Evolutionary conservation across 129 eudicot genomes (phyloP).

Genomic region (Ambrosia trifida): DNA sequence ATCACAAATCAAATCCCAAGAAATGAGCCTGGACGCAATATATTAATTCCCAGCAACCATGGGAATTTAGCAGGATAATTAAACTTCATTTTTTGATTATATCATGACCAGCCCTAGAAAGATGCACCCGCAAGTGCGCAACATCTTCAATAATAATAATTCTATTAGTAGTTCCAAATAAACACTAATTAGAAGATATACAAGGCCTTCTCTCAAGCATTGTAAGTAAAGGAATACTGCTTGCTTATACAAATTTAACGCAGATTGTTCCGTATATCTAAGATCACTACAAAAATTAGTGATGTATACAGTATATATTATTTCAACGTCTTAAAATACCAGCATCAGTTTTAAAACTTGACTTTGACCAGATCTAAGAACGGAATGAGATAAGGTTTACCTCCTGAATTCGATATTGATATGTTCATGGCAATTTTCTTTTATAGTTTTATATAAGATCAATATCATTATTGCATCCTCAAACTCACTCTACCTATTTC

Average conservation of each 20-base stretch:
- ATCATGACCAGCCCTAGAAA: background rate
- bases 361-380: background rate
- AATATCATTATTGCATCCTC: constrained; percentile 5
- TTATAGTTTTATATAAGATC: background rate
- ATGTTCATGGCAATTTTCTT: background rate
- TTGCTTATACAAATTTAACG: constrained; percentile 5
- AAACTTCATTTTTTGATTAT: background rate
- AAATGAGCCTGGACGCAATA: constrained; percentile 17
- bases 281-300: background rate
- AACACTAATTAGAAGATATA: constrained; percentile 12
- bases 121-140: background rate
- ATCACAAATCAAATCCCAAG: constrained; percentile 18
- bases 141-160: background rate
- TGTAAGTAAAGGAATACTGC: background rate
- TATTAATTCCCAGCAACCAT: constrained; percentile 11
- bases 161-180: background rate
- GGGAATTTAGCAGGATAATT: background rate
- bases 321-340: background rate
- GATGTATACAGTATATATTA: background rate
- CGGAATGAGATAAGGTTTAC: no score
- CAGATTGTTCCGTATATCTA: background rate
- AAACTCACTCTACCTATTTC: background rate
- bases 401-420: constrained; percentile 11
- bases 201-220: background rate
- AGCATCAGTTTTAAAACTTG: background rate